These are phyloP conservation scores for Vaccinium vitisidaea DNA, from an alignment of 148 eudicot species.

Conservation along the genomic window DNA sequence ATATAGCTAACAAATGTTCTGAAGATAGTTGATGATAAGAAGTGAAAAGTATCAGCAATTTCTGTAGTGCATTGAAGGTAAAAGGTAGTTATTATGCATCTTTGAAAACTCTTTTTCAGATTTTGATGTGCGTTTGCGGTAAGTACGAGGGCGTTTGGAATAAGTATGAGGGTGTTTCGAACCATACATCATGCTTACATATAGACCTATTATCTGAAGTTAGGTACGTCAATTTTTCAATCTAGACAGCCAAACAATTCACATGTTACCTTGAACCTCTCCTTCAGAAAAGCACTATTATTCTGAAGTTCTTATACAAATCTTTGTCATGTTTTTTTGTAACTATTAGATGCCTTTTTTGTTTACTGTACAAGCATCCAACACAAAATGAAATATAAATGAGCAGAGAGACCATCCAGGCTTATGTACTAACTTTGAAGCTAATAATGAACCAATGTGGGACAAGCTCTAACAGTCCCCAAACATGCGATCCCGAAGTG, in stretches of 20 bases:
- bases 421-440: not conserved
- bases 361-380: not conserved
- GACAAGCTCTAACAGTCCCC: not conserved
- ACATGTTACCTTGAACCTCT: not conserved
- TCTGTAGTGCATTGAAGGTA: not conserved
- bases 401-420: not conserved
- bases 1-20: not conserved
- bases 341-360: not conserved
- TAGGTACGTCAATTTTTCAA: not conserved
- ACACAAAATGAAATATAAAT: not conserved
- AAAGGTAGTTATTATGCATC: not conserved
- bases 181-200: not conserved
- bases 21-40: not conserved
- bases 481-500: not conserved
- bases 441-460: not conserved
- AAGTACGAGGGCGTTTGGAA: not conserved
- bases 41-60: not conserved
- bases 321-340: not conserved
- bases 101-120: not conserved
- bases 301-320: not conserved
- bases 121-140: not conserved
- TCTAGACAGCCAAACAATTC: not conserved
- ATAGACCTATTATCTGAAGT: not conserved
- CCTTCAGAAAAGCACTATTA: not conserved
- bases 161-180: not conserved